Percentiles rank a stretch among this genome's conserved stretches.
phyloP scores from a whole-genome alignment of 2,329 filamentous ascomycete genomes.

The Aspergillus flavus region DNA sequence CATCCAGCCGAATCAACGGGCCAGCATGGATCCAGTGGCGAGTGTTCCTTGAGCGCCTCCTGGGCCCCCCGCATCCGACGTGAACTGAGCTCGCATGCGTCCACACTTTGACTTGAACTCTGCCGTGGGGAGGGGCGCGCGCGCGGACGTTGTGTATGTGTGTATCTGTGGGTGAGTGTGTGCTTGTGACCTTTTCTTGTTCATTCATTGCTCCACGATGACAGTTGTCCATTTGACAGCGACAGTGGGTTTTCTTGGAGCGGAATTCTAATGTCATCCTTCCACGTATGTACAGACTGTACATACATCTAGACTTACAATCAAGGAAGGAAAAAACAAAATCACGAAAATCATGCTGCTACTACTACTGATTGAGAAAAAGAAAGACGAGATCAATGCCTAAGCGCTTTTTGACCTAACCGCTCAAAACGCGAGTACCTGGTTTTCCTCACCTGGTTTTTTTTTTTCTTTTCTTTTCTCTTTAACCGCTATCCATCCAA shows the following conservation, averaged over 20 bases:
- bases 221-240: conserved; percentile 5
- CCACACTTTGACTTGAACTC: not conserved
- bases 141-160: not conserved
- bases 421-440: not conserved
- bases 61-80: not conserved
- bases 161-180: not conserved
- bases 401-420: conserved; percentile 1
- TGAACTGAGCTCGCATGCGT: not conserved
- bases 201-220: not conserved
- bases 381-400: not conserved
- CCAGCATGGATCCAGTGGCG: conserved; percentile 1
- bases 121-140: not conserved
- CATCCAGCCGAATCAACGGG: not conserved
- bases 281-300: not conserved
- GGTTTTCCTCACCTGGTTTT: not conserved
- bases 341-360: too few species aligned
- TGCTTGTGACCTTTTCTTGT: not conserved
- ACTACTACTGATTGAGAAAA: too few species aligned
- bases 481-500: not conserved
- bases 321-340: not conserved
- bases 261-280: not conserved
- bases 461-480: not conserved
- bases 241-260: not conserved
- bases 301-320: not conserved
- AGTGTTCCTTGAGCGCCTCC: not conserved